Base-by-base conservation (phyloP, 225 moss, liverwort and hornwort genomes). In the Sphagnum tenellum region DNA sequence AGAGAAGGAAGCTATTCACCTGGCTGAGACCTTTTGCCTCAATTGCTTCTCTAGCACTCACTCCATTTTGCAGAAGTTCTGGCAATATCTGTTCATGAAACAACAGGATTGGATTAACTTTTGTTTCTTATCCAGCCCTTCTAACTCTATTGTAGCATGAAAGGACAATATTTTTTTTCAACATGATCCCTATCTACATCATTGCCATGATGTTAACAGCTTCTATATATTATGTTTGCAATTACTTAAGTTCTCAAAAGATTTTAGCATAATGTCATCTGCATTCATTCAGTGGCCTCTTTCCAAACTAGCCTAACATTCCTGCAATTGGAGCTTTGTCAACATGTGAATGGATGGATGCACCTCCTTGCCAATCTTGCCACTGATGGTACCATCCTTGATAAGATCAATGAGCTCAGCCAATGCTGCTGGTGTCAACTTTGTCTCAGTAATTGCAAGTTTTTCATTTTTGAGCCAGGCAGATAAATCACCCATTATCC, bases 401-500 rank as follows among this genome's bases (percentile, higher is more conserved):
- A 98, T 98, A 51, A 98, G 86, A 52, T 62, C 69, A 51, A 98
- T 85, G 52, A 98, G 90, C 77, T 93, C 90, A 7, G 88, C 83
- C 60, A 98, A 75, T 12, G 88, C 75, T 54, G 82, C 63, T 67
- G 96, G 86, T 48, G 84, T 84, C 68, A 98, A 64, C 74, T 90
- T 87, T 9, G 88, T 77, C 70, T 93, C 90, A 13, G 62, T 75
- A 54, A 98, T 83, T 64, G 77, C 77, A 50, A 87, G 62, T 72
- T 93, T 98, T 5, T 76, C 83, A 63, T 74, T 89, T 68, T 98
- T 98, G 62, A 93, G 61, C 70, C 89, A 82, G 9, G 96, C 96
- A 56, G 96, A 83, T 61, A 98, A 74, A 60, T 98, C 96, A 48
- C 96, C 96, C 93, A 98, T 98, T 72, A 98, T 89, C 96, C 96